A percentile compares a stretch with the other conserved stretches of the same genome.
phyloP scores from a whole-genome alignment of 805 yeast genomes.

The Ogataea thermomethanolica region DNA sequence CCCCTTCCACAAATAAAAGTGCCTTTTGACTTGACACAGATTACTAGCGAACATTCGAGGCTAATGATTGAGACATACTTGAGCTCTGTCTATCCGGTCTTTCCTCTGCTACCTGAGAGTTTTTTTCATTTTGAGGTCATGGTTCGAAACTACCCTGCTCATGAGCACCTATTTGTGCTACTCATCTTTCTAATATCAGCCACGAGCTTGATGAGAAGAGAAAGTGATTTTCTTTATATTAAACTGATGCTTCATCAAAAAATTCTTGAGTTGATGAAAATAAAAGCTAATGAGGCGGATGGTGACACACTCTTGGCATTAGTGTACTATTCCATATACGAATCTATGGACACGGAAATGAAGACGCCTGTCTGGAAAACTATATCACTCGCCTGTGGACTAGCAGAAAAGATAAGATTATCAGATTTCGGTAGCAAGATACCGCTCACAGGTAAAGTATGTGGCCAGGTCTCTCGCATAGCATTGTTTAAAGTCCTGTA shows the following conservation, averaged over 20 bases:
- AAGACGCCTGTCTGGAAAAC: slow-evolving; percentile 17
- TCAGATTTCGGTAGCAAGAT: slow-evolving; percentile 6
- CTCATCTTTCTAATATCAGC: slow-evolving; percentile 20
- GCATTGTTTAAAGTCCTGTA: slow-evolving; percentile 11
- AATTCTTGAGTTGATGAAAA: slow-evolving; percentile 13
- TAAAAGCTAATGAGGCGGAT: slow-evolving; percentile 11
- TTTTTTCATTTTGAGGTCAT: slow-evolving; percentile 21
- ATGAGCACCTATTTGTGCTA: slow-evolving; percentile 17
- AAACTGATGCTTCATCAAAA: slow-evolving; percentile 20
- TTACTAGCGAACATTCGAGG: slow-evolving; percentile 16
- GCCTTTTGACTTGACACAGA: slow-evolving; percentile 12
- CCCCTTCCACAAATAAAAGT: slow-evolving; percentile 5
- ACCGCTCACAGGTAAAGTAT: slow-evolving; percentile 15
- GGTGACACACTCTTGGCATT: slow-evolving; percentile 17
- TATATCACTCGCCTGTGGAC: slow-evolving; percentile 15
- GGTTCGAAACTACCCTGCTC: slow-evolving; percentile 17
- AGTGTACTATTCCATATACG: slow-evolving; percentile 16
- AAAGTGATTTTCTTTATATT: slow-evolving; percentile 16
- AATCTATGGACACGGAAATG: slow-evolving; percentile 17
- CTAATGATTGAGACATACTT: slow-evolving; percentile 20
- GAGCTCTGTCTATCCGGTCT: slow-evolving; percentile 16
- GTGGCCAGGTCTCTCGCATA: slow-evolving; percentile 8
- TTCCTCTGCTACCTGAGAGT: slow-evolving; percentile 16
- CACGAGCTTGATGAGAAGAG: slow-evolving; percentile 19
- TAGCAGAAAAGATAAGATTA: slow-evolving; percentile 18